These are phyloP conservation scores for Hygrocybe coccinea DNA, from an alignment of 768 basidiomycete genomes.

Conservation along the genomic window DNA sequence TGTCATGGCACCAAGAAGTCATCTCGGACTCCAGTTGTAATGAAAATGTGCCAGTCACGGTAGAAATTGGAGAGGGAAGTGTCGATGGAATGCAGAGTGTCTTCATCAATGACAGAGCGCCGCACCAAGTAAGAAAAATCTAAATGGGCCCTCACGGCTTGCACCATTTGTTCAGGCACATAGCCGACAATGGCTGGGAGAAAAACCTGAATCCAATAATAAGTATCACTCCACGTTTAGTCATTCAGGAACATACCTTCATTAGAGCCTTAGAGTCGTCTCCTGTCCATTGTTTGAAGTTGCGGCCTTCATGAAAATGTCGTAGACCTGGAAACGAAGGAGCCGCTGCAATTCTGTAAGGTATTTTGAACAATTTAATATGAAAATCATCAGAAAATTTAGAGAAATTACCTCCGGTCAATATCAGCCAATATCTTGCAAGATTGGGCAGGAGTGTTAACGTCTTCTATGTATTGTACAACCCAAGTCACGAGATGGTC, in stretches of 20 bases:
- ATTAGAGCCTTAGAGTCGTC: conserved; percentile 13
- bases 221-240: background rate
- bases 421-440: conserved; percentile 30
- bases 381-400: background rate
- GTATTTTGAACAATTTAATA: background rate
- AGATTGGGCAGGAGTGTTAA: conserved; percentile 15
- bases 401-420: conserved; percentile 24
- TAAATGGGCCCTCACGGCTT: conserved; percentile 15
- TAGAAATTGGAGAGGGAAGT: background rate
- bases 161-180: conserved; percentile 14
- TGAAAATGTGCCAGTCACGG: conserved; percentile 24
- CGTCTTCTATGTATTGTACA: conserved; percentile 24
- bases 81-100: background rate
- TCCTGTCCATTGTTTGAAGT: conserved; percentile 12
- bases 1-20: too few species aligned
- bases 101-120: conserved; percentile 10
- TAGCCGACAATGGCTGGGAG: conserved; percentile 19
- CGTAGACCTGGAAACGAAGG: conserved; percentile 9
- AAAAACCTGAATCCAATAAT: conserved; percentile 14
- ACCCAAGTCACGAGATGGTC: conserved; percentile 39
- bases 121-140: conserved; percentile 23
- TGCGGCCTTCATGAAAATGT: conserved; percentile 6
- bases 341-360: conserved; percentile 7
- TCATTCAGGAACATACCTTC: conserved; percentile 2
- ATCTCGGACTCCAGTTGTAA: conserved; percentile 13